Conservation (phyloP, 2,329 filamentous ascomycete species). For the Paraphoma sp. region DNA sequence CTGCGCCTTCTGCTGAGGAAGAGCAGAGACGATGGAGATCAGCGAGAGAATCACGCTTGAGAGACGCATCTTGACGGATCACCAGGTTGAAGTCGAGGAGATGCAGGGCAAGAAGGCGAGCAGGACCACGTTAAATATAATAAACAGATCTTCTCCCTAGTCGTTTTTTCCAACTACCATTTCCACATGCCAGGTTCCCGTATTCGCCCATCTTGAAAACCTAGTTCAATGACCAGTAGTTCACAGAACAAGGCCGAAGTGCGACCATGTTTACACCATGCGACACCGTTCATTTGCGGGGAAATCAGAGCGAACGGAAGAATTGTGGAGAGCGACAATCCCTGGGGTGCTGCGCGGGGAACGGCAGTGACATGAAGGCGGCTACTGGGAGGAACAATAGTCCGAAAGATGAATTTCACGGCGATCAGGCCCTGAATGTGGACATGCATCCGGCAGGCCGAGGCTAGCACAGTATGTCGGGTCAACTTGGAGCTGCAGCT, state of each 20-base stretch:
- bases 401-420: not conserved
- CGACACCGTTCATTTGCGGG: conserved; percentile 1
- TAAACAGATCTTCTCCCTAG: not conserved
- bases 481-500: not conserved
- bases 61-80: conserved; percentile 39
- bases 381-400: conserved; percentile 2
- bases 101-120: not conserved
- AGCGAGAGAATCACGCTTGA: conserved; percentile 33
- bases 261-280: not conserved
- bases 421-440: not conserved
- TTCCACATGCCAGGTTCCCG: not conserved
- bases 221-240: not conserved
- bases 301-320: conserved; percentile 4
- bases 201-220: conserved; percentile 1
- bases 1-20: conserved; percentile 25
- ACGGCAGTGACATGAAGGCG: not conserved
- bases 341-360: not conserved
- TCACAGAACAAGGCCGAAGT: not conserved
- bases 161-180: not conserved
- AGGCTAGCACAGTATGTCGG: conserved; percentile 1
- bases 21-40: conserved; percentile 26
- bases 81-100: not conserved
- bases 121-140: conserved; percentile 5
- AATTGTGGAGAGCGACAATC: conserved; percentile 6
- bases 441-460: not conserved